phyloP scores from a whole-genome alignment of 805 yeast species.

The Yamadazyma philogaea region DNA sequence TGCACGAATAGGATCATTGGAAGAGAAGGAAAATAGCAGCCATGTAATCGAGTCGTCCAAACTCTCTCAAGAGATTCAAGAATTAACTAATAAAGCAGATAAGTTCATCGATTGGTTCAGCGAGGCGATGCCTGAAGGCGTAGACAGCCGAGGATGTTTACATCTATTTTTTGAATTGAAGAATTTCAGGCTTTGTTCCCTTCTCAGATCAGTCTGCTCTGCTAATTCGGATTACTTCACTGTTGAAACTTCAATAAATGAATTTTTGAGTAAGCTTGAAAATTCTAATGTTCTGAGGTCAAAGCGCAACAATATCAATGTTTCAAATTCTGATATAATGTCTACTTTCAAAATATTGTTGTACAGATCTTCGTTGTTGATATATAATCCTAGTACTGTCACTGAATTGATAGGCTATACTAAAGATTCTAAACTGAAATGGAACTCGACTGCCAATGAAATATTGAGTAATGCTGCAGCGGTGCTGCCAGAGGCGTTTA shows the following conservation, averaged over 20 bases:
- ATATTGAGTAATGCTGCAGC: constrained; percentile 57
- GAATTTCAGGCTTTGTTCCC: constrained; percentile 56
- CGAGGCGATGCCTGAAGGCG: constrained; percentile 51
- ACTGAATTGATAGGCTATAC: constrained; percentile 48
- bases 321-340: constrained; percentile 49
- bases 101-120: constrained; percentile 63
- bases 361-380: constrained; percentile 56
- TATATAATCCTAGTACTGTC: constrained; percentile 66
- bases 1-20: constrained; percentile 13
- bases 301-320: constrained; percentile 22
- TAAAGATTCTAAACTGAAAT: constrained; percentile 29
- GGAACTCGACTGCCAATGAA: constrained; percentile 44
- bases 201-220: constrained; percentile 52
- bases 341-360: constrained; percentile 54
- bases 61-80: constrained; percentile 11
- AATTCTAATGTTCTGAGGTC: constrained; percentile 49
- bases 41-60: constrained; percentile 12
- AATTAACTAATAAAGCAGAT: constrained; percentile 36
- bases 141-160: constrained; percentile 48
- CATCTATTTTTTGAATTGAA: constrained; percentile 51
- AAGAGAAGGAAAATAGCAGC: constrained; percentile 20
- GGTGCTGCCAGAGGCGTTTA: constrained; percentile 61
- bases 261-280: constrained; percentile 52
- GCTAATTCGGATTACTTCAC: constrained; percentile 59
- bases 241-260: constrained; percentile 59